These are phyloP conservation scores for Geotrichum siamense DNA, from an alignment of 1,139 yeast genomes.

Conservation along the genomic window DNA sequence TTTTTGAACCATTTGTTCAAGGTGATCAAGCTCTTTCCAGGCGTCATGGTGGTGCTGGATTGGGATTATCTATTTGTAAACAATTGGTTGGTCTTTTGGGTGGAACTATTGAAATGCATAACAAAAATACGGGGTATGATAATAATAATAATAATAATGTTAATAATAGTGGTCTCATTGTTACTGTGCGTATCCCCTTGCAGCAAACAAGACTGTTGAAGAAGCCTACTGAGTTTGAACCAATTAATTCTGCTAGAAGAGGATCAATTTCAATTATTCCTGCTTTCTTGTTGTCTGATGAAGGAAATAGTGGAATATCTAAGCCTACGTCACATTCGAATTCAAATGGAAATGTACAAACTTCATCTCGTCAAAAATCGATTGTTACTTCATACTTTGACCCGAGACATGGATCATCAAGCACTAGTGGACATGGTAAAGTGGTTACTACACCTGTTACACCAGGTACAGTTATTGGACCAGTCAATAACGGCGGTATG, in stretches of 20 bases:
- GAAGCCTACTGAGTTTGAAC: neutral
- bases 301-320: neutral
- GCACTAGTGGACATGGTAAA: neutral
- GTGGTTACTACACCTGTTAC: constrained; percentile 4
- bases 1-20: constrained; percentile 93
- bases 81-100: constrained; percentile 84
- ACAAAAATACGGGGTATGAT: neutral
- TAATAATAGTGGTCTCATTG: constrained; percentile 4
- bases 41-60: constrained; percentile 92
- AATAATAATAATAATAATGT: neutral
- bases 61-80: constrained; percentile 87
- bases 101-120: constrained; percentile 43
- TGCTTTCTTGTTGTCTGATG: neutral
- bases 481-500: neutral
- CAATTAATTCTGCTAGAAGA: neutral
- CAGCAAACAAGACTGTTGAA: constrained; percentile 6
- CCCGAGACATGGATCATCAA: neutral
- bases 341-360: neutral
- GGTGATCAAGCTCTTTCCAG: constrained; percentile 92
- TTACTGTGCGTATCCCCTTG: constrained; percentile 9
- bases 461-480: constrained; percentile 1
- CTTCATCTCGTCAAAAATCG: neutral
- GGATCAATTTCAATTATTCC: constrained; percentile 1
- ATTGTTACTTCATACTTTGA: neutral
- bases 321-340: too few species aligned